These are phyloP conservation scores for Tuber aestivum DNA, from an alignment of 495 filamentous ascomycete genomes.

Conservation along the genomic window DNA sequence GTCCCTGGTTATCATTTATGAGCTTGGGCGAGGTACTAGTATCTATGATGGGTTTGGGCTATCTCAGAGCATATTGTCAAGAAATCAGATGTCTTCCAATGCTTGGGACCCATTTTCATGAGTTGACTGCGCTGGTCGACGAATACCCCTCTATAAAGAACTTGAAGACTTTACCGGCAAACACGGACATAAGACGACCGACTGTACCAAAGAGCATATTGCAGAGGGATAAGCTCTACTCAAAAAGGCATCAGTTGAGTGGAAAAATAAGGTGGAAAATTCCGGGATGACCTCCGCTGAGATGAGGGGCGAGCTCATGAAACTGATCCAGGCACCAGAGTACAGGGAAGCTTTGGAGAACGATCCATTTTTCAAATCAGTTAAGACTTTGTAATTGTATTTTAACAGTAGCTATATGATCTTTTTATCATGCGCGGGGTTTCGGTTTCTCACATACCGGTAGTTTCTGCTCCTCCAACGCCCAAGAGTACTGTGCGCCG, in stretches of 20 bases:
- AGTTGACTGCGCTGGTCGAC: slow-evolving; percentile 83
- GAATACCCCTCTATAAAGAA: slow-evolving; percentile 78
- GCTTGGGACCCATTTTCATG: slow-evolving; percentile 98
- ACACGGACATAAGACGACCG: slow-evolving; percentile 53
- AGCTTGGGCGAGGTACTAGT: slow-evolving; percentile 94
- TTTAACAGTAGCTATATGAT: background rate
- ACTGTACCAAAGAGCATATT: slow-evolving; percentile 67
- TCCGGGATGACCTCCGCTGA: slow-evolving; percentile 64
- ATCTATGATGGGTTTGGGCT: slow-evolving; percentile 99
- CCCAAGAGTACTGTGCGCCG: no score
- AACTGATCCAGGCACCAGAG: slow-evolving; percentile 65
- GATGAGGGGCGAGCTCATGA: slow-evolving; percentile 71
- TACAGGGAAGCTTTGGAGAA: slow-evolving; percentile 56
- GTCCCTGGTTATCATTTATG: slow-evolving; percentile 95
- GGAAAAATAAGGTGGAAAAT: slow-evolving; percentile 75
- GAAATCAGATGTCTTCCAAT: slow-evolving; percentile 85
- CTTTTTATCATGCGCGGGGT: background rate
- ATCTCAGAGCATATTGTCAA: slow-evolving; percentile 96
- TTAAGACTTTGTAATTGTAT: slow-evolving; percentile 61
- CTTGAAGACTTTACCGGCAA: slow-evolving; percentile 89
- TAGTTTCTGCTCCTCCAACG: no score
- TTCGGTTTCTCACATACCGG: background rate
- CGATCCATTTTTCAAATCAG: slow-evolving; percentile 86
- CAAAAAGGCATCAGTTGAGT: slow-evolving; percentile 76
- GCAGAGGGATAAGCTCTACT: slow-evolving; percentile 83